These are phyloP conservation scores for Patellifolia procumbens DNA, from an alignment of 179 eudicot genomes.

Conservation along the genomic window DNA sequence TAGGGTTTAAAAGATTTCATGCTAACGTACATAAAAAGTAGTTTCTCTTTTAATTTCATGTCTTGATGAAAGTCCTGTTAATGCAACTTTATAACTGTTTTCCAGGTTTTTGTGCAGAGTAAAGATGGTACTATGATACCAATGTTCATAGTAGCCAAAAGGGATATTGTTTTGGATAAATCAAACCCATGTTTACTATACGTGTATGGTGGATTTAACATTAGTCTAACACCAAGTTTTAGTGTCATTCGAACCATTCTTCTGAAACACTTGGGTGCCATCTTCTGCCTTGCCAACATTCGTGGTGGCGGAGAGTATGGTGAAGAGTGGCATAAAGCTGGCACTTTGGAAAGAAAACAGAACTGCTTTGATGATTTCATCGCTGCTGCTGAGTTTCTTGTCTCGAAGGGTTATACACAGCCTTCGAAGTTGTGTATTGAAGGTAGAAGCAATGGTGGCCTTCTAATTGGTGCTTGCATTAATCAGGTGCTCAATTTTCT, in stretches of 20 bases:
- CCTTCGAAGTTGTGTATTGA: conserved; percentile 84
- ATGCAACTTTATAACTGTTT: neutral
- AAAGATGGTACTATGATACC: conserved; percentile 87
- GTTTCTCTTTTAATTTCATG: neutral
- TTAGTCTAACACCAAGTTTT: conserved; percentile 76
- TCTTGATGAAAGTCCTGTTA: neutral
- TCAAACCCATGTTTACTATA: conserved; percentile 81
- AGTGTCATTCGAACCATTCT: conserved; percentile 59
- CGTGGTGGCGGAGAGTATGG: conserved; percentile 99
- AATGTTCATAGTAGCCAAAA: conserved; percentile 71
- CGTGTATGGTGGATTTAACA: conserved; percentile 85
- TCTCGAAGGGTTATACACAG: conserved; percentile 70
- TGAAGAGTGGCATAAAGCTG: conserved; percentile 96
- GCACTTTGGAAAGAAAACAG: conserved; percentile 70
- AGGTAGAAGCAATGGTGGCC: conserved; percentile 98
- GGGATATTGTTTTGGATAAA: conserved; percentile 56
- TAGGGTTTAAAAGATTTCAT: no score
- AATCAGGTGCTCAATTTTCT: conserved; percentile 71
- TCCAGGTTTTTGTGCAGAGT: conserved; percentile 77
- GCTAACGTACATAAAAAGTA: no score
- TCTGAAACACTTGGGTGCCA: conserved; percentile 59
- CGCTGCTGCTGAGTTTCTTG: conserved; percentile 72
- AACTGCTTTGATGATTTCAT: conserved; percentile 87
- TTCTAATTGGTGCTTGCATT: conserved; percentile 85
- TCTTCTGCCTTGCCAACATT: conserved; percentile 80